Conservation (phyloP, 768 basidiomycete genomes). For the Tylopilus subfusipes region DNA sequence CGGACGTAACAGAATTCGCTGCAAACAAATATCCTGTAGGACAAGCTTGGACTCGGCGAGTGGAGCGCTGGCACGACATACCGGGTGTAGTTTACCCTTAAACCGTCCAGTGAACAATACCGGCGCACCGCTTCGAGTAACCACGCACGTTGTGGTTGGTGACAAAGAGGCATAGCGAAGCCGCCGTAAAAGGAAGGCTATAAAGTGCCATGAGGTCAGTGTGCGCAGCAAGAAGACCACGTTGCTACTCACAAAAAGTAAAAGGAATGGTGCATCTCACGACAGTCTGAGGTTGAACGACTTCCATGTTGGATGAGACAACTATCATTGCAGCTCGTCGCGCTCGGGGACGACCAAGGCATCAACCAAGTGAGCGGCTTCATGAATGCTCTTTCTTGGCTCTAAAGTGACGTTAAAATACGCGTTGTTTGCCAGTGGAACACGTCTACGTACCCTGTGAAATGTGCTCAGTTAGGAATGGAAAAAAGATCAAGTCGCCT, state of each 20-base stretch:
- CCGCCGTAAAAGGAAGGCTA: slow-evolving; percentile 15
- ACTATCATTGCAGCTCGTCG: background rate
- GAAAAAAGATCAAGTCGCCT: background rate
- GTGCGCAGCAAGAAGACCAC: background rate
- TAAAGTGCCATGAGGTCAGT: slow-evolving; percentile 13
- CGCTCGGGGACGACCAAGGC: background rate
- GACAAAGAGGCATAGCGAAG: background rate
- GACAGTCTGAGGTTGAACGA: background rate
- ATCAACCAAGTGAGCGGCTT: background rate
- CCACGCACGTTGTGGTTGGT: background rate
- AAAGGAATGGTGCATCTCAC: background rate
- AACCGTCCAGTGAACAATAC: background rate
- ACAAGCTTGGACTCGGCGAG: background rate
- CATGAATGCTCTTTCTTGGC: background rate
- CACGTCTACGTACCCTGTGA: background rate
- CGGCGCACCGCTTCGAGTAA: background rate
- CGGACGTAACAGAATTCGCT: background rate
- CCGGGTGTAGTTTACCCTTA: background rate
- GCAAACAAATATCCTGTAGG: too few relatives aligned
- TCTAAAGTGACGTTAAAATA: background rate
- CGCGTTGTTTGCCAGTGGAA: background rate
- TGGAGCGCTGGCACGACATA: background rate
- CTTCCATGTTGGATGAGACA: background rate
- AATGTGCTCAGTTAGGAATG: background rate
- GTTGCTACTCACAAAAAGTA: background rate